phyloP scores from a whole-genome alignment of 441 rosid genomes.

The Hura crepitans region DNA sequence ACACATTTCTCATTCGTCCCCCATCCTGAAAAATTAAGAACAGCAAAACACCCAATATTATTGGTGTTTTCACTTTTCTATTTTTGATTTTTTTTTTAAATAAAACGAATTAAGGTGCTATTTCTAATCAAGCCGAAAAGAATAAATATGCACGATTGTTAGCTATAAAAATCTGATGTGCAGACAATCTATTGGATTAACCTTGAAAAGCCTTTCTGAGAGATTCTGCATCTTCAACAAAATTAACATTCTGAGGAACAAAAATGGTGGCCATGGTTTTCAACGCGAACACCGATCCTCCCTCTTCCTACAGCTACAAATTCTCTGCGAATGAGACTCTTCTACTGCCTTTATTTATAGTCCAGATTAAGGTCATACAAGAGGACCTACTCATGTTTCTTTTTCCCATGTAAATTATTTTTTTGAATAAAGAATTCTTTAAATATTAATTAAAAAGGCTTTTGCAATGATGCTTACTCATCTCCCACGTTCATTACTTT shows the following conservation, averaged over 20 bases:
- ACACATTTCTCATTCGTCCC: conserved; percentile 61
- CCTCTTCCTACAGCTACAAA: not conserved
- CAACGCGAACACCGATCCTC: not conserved
- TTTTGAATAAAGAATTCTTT: too few relatives aligned
- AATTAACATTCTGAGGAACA: conserved; percentile 34
- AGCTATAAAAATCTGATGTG: too few relatives aligned
- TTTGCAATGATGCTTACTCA: not conserved
- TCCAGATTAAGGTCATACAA: not conserved
- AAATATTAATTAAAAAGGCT: too few relatives aligned
- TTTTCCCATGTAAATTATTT: too few relatives aligned
- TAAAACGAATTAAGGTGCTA: too few relatives aligned
- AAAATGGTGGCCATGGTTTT: conserved; percentile 33
- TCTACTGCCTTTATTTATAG: conserved; percentile 6
- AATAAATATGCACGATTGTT: not conserved
- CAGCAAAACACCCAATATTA: too few relatives aligned
- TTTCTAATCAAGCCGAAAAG: not conserved
- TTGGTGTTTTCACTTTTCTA: too few relatives aligned
- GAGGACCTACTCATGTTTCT: too few relatives aligned
- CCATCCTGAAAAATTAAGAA: conserved; percentile 42
- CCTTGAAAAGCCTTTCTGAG: conserved; percentile 43
- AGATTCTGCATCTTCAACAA: conserved; percentile 40
- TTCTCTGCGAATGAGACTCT: not conserved
- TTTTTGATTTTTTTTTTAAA: too few relatives aligned
- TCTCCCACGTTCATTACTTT: not conserved
- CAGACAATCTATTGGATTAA: not conserved